Evolutionary conservation across 2,329 filamentous ascomycete species (phyloP).

Genomic region (Fusarium tuaranense): DNA sequence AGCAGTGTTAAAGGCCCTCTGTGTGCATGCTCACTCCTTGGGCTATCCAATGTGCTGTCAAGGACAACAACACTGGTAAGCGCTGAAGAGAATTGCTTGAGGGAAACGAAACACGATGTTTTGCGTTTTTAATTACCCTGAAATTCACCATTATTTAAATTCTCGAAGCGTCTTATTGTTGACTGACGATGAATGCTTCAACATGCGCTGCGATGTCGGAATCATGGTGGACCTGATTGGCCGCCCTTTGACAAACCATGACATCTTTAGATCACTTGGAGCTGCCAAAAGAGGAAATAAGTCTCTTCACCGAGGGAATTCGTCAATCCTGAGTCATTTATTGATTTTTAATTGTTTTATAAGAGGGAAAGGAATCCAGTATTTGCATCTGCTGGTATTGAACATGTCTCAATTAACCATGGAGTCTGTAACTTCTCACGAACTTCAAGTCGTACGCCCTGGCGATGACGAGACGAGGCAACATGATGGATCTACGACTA

Average conservation of each 20-base stretch:
- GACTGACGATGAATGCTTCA: not conserved
- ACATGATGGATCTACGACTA: not conserved
- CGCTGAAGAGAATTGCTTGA: not conserved
- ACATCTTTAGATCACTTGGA: slow-evolving; percentile 19
- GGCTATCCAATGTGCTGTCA: no score
- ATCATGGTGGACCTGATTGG: slow-evolving; percentile 24
- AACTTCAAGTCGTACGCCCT: slow-evolving; percentile 22
- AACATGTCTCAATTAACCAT: not conserved
- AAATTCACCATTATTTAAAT: not conserved
- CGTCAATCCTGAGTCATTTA: slow-evolving; percentile 10
- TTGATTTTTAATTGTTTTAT: not conserved
- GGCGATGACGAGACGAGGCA: not conserved
- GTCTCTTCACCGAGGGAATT: slow-evolving; percentile 21
- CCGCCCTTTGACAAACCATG: slow-evolving; percentile 15
- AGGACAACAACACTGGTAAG: not conserved
- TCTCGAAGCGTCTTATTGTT: not conserved
- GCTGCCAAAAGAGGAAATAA: slow-evolving; percentile 22
- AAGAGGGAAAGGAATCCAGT: not conserved
- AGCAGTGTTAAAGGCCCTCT: not conserved
- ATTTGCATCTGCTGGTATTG: not conserved
- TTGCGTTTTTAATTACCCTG: not conserved
- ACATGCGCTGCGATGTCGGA: slow-evolving; percentile 38
- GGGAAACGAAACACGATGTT: not conserved
- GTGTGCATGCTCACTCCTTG: not conserved
- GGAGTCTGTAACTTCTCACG: slow-evolving; percentile 21